Evolutionary conservation across 1,284 basidiomycete species (phyloP).

Genomic region (Austroboletus niveus): DNA sequence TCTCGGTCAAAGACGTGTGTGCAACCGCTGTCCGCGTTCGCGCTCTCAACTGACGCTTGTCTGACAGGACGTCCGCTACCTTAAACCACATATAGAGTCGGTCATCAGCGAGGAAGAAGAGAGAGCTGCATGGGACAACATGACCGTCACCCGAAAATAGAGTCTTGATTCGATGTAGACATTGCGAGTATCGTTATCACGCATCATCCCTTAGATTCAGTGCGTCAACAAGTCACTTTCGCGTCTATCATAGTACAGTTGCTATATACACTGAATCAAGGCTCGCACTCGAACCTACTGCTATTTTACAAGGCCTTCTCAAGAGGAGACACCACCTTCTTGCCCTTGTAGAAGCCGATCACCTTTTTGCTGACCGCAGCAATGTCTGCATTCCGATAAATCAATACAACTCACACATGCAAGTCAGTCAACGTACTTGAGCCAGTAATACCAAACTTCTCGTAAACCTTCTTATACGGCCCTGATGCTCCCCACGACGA

Average conservation of each 20-base stretch:
- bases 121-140: conserved; percentile 81
- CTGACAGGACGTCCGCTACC: conserved; percentile 86
- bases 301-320: conserved; percentile 59
- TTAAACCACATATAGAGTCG: conserved; percentile 77
- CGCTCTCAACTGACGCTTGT: conserved; percentile 4
- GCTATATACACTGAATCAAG: conserved; percentile 9
- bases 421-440: conserved; percentile 47
- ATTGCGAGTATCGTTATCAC: conserved; percentile 17
- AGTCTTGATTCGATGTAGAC: conserved; percentile 25
- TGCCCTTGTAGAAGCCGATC: conserved; percentile 83
- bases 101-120: conserved; percentile 81
- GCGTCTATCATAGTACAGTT: conserved; percentile 6
- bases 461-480: conserved; percentile 87
- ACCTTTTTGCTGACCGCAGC: conserved; percentile 83
- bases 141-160: conserved; percentile 65
- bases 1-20: conserved; percentile 71
- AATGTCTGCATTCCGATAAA: conserved; percentile 51
- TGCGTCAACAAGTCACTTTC: not conserved
- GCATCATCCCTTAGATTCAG: not conserved
- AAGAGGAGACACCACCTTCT: conserved; percentile 75
- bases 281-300: not conserved
- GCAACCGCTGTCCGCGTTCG: not conserved
- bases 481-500: conserved; percentile 85
- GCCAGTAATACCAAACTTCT: conserved; percentile 86
- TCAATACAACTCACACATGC: conserved; percentile 3